Evolutionary conservation across 495 filamentous ascomycete species (phyloP).

Genomic region (Trichoderma virens): DNA sequence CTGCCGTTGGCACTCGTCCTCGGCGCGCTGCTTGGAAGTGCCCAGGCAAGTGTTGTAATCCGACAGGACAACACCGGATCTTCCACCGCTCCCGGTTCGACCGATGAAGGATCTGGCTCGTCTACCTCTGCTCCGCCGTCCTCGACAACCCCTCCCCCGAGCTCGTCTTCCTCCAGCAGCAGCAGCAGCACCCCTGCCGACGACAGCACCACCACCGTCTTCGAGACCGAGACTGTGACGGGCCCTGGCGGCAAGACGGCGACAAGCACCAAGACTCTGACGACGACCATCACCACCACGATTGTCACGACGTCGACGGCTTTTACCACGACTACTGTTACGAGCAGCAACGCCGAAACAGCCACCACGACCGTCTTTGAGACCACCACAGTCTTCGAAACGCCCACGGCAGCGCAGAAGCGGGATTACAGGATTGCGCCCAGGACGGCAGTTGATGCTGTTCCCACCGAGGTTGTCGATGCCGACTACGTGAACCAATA

Average conservation of each 20-base stretch:
- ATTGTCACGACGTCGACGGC: slow-evolving; percentile 9
- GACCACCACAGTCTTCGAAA: slow-evolving; percentile 11
- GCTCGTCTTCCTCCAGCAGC: not conserved
- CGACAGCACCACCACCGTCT: slow-evolving; percentile 8
- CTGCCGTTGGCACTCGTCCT: not conserved
- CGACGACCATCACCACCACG: slow-evolving; percentile 3
- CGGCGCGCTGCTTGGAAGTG: slow-evolving; percentile 3
- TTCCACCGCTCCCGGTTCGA: not conserved
- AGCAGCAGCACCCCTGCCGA: not conserved
- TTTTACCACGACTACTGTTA: slow-evolving; percentile 15
- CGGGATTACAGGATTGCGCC: not conserved
- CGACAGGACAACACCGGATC: not conserved
- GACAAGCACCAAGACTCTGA: slow-evolving; percentile 6
- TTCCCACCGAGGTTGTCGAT: not conserved
- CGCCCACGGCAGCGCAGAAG: slow-evolving; percentile 1
- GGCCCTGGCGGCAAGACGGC: not conserved
- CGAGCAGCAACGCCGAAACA: slow-evolving; percentile 9
- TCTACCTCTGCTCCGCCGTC: not conserved
- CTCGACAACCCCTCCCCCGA: not conserved
- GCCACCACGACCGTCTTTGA: slow-evolving; percentile 13
- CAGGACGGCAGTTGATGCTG: not conserved
- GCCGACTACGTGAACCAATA: not conserved
- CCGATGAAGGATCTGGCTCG: not conserved
- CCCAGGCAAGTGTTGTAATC: slow-evolving; percentile 1
- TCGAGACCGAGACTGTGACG: slow-evolving; percentile 11